Percentiles rank a stretch among this genome's conserved stretches.
phyloP scores from a whole-genome alignment of 352 stramenopile species.

The Thalassiosira gravida region DNA sequence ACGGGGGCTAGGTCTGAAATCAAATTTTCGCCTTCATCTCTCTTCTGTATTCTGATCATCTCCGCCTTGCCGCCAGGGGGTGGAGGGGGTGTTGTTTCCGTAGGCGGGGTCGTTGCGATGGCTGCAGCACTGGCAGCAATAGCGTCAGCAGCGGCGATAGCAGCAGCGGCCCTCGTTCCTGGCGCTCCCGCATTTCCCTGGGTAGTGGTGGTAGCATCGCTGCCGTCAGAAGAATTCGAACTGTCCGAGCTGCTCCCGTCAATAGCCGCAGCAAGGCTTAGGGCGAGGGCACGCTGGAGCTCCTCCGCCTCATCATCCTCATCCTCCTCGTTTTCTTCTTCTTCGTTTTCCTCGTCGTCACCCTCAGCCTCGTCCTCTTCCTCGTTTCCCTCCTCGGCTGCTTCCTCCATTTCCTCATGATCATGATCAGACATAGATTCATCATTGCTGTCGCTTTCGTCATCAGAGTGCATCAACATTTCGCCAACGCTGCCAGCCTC shows the following conservation, averaged over 20 bases:
- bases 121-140: not conserved
- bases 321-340: slow-evolving; percentile 29
- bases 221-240: slow-evolving; percentile 13
- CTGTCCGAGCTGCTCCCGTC: slow-evolving; percentile 18
- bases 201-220: not conserved
- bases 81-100: not conserved
- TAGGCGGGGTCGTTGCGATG: not conserved
- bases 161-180: slow-evolving; percentile 6
- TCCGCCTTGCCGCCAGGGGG: not conserved
- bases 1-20: not conserved
- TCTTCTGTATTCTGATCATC: not conserved
- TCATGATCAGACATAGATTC: not conserved
- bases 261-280: slow-evolving; percentile 62
- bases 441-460: slow-evolving; percentile 11
- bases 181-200: not conserved
- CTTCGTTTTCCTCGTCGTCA: slow-evolving; percentile 18
- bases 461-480: slow-evolving; percentile 1
- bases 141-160: slow-evolving; percentile 9
- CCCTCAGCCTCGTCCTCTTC: slow-evolving; percentile 20
- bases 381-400: slow-evolving; percentile 7
- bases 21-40: not conserved
- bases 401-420: slow-evolving; percentile 20
- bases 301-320: slow-evolving; percentile 64
- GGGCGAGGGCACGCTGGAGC: slow-evolving; percentile 68
- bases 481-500: slow-evolving; percentile 19